Percentiles rank a stretch among this genome's conserved stretches.
Conservation (phyloP, 208 protist genomes). For the Trypanosoma mega region DNA sequence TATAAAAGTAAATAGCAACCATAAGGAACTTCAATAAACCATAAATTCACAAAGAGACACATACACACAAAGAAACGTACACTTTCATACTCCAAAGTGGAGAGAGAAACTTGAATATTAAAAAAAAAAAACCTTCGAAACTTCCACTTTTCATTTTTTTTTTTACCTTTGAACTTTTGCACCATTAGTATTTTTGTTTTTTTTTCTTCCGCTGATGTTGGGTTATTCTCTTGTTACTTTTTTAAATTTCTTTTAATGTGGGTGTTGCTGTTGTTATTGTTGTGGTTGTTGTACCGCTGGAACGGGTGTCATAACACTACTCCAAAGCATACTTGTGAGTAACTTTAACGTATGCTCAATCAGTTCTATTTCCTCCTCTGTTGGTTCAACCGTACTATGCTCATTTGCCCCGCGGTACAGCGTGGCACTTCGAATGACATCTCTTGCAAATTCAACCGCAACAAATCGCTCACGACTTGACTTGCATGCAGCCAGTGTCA, state of each 20-base stretch:
- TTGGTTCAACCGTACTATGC: not conserved
- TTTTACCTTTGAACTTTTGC: not conserved
- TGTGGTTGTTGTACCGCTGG: too few species aligned
- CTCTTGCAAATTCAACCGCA: not conserved
- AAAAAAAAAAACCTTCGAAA: too few species aligned
- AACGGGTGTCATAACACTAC: not conserved
- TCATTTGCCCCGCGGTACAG: not conserved
- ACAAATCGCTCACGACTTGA: not conserved
- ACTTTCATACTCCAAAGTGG: too few species aligned
- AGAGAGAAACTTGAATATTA: too few species aligned
- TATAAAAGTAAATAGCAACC: too few species aligned
- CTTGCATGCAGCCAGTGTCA: not conserved
- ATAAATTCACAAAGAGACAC: too few species aligned
- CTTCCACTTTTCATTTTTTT: not conserved
- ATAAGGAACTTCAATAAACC: too few species aligned
- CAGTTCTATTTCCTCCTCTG: not conserved
- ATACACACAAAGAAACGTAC: too few species aligned
- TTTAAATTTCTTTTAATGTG: too few species aligned
- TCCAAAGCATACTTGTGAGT: not conserved
- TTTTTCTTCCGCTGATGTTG: not conserved
- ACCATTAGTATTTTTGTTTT: not conserved
- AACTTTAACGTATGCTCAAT: conserved; percentile 3
- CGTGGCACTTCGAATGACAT: not conserved
- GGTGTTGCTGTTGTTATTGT: too few species aligned
- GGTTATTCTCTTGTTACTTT: too few species aligned